These are phyloP conservation scores for Podila minutissima DNA, from an alignment of 192 early-diverging fungal genomes.

Conservation along the genomic window DNA sequence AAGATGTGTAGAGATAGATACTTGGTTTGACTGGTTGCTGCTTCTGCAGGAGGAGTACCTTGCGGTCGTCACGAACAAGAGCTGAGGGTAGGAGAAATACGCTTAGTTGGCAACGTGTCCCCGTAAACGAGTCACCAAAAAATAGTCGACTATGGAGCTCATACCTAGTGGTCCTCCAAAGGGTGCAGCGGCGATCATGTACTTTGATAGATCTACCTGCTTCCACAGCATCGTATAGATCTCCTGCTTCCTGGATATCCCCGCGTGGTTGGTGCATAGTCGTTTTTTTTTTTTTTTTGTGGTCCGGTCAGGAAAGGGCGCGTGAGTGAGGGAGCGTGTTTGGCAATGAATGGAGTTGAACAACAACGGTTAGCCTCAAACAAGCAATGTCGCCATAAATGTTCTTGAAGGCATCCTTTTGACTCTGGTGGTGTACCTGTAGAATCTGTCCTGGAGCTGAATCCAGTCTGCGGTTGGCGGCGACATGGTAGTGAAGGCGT, in stretches of 20 bases:
- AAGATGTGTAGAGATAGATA: conserved; percentile 86
- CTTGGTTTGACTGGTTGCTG: conserved; percentile 79
- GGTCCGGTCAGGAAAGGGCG: background rate
- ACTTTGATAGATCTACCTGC: conserved; percentile 86
- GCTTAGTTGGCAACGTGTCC: background rate
- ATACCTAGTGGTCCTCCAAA: conserved; percentile 95
- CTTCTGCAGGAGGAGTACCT: conserved; percentile 78
- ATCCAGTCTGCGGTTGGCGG: conserved; percentile 69
- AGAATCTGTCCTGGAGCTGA: conserved; percentile 67
- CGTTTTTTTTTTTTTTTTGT: background rate
- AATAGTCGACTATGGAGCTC: background rate
- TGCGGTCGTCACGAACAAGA: conserved; percentile 90
- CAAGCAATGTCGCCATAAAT: background rate
- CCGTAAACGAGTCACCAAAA: background rate
- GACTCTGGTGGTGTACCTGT: conserved; percentile 50
- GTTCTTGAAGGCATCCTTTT: no score
- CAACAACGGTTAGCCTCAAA: background rate
- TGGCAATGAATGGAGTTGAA: background rate
- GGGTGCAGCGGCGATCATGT: conserved; percentile 83
- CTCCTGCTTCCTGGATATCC: conserved; percentile 69
- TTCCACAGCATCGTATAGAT: conserved; percentile 92
- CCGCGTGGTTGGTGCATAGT: no score
- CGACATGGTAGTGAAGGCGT: conserved; percentile 49
- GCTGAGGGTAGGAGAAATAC: conserved; percentile 59
- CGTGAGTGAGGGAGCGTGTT: background rate